Percentiles rank a stretch among this genome's conserved stretches.
phyloP scores from a whole-genome alignment of 176 grass and related monocot genomes.

The Ananas comosus region DNA sequence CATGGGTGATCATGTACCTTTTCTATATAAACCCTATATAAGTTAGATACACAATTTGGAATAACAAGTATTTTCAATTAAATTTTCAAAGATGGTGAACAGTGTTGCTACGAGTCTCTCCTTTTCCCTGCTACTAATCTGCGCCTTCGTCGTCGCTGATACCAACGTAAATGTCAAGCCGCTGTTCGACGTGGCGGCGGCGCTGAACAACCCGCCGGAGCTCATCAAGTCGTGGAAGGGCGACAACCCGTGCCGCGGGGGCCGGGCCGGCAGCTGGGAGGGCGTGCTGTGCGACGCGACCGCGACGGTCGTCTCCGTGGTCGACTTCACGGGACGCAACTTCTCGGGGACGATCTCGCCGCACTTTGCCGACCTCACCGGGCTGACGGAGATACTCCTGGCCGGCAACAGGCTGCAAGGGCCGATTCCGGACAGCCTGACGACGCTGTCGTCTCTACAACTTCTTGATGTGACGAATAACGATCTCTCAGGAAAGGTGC shows the following conservation, averaged over 20 bases:
- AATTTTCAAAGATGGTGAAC: no score
- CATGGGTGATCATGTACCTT: no score
- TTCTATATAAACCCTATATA: no score
- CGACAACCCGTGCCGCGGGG: conserved; percentile 33
- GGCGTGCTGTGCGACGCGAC: conserved; percentile 26
- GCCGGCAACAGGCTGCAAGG: conserved; percentile 27
- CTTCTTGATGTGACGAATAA: conserved; percentile 42
- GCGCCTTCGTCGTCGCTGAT: no score
- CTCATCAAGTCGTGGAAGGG: conserved; percentile 27
- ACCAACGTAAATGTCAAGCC: neutral
- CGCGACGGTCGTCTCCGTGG: conserved; percentile 23
- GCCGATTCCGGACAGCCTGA: conserved; percentile 4
- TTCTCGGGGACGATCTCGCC: conserved; percentile 31
- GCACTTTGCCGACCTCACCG: conserved; percentile 12
- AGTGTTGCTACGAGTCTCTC: no score
- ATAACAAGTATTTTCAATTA: no score
- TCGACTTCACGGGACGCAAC: conserved; percentile 25
- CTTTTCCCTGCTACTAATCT: no score
- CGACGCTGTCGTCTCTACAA: conserved; percentile 5
- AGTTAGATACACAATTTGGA: no score
- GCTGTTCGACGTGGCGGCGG: conserved; percentile 18
- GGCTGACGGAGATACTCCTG: conserved; percentile 21
- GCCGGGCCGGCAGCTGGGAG: conserved; percentile 17
- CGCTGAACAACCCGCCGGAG: conserved; percentile 9
- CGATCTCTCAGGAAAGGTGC: conserved; percentile 26